Evolutionary conservation across 2,329 filamentous ascomycete species (phyloP).

Genomic region (Achaetomium macrosporum): DNA sequence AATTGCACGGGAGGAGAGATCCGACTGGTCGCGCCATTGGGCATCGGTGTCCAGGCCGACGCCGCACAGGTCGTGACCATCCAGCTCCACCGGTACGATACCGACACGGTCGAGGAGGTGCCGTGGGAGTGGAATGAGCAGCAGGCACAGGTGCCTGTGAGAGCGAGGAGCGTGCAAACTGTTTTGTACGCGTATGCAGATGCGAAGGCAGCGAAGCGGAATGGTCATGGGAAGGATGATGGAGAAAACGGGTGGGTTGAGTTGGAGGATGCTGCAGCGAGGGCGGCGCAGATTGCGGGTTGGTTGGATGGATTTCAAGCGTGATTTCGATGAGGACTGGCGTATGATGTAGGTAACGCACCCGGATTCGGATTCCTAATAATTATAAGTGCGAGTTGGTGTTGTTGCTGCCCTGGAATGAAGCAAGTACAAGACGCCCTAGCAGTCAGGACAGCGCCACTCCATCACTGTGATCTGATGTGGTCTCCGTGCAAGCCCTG

Average conservation of each 20-base stretch:
- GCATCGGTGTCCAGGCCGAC: neutral
- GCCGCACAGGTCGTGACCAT: neutral
- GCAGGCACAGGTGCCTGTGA: neutral
- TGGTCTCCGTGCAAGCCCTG: too few species aligned
- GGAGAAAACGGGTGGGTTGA: neutral
- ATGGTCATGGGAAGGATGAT: neutral
- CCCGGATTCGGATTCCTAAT: too few species aligned
- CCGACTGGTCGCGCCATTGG: conserved; percentile 29
- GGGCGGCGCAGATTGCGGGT: neutral
- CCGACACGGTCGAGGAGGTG: neutral
- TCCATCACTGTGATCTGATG: too few species aligned
- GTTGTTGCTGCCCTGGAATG: too few species aligned
- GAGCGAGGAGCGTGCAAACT: neutral
- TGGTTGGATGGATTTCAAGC: neutral
- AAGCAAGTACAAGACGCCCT: too few species aligned
- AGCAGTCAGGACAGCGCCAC: too few species aligned
- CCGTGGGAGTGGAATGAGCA: neutral
- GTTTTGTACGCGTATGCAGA: neutral
- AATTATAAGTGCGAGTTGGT: too few species aligned
- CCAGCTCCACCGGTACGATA: neutral
- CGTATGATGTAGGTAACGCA: too few species aligned
- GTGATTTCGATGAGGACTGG: neutral
- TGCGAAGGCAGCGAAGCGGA: neutral
- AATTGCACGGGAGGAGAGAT: conserved; percentile 47
- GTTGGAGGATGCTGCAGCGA: neutral